phyloP scores from a whole-genome alignment of 2,329 filamentous ascomycete genomes.

The Aspergillus viridinutans region DNA sequence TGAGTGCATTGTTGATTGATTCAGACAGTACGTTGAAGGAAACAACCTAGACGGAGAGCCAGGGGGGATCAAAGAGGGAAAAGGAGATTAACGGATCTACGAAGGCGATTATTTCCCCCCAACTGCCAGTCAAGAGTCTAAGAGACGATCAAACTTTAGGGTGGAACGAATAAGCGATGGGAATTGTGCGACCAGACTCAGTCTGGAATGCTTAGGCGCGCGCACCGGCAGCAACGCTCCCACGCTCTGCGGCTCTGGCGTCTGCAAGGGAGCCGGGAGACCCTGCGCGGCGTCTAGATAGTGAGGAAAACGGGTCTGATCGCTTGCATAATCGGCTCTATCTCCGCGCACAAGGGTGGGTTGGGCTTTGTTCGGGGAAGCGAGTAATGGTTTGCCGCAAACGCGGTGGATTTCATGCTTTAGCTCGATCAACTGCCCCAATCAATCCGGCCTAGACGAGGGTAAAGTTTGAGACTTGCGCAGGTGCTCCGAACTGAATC shows the following conservation, averaged over 20 bases:
- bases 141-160: not conserved
- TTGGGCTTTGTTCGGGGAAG: conserved; percentile 22
- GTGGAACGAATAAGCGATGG: not conserved
- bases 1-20: not conserved
- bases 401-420: conserved; percentile 23
- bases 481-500: conserved; percentile 21
- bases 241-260: conserved; percentile 22
- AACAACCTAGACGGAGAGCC: not conserved
- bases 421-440: conserved; percentile 18
- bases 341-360: conserved; percentile 23
- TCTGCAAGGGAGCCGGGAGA: conserved; percentile 15
- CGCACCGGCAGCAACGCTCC: conserved; percentile 16
- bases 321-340: conserved; percentile 35
- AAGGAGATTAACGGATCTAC: not conserved
- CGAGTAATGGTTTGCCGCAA: conserved; percentile 21
- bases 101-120: not conserved
- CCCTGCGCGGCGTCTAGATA: conserved; percentile 20
- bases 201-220: conserved; percentile 31
- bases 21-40: not conserved
- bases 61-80: not conserved
- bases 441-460: conserved; percentile 17
- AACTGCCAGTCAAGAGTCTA: not conserved
- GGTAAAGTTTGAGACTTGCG: conserved; percentile 22
- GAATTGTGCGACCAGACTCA: conserved; percentile 15
- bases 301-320: conserved; percentile 20